Percentiles rank a stretch among this genome's conserved stretches.
phyloP scores from a whole-genome alignment of 2,329 filamentous ascomycete species.

The Orbilia brochopaga region DNA sequence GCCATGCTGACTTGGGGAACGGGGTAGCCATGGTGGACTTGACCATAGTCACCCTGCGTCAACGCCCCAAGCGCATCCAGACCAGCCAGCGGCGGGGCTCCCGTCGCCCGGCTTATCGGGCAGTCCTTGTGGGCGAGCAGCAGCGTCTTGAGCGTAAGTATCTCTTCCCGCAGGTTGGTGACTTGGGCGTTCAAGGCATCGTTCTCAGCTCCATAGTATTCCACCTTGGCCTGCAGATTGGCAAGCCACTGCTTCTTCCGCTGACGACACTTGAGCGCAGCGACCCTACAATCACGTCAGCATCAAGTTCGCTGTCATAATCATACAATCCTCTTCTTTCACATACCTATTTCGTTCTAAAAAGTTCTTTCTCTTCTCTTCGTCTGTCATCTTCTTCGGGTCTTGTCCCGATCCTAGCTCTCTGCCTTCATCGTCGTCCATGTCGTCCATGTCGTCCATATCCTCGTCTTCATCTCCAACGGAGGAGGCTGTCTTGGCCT shows the following conservation, averaged over 20 bases:
- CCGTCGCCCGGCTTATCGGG: conserved; percentile 71
- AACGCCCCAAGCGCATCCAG: conserved; percentile 43
- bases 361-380: conserved; percentile 98
- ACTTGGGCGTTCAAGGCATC: conserved; percentile 85
- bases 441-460: conserved; percentile 45
- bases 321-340: not conserved
- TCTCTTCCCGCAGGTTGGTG: conserved; percentile 83
- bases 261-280: conserved; percentile 94
- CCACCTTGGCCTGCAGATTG: conserved; percentile 92
- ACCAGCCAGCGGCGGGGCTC: conserved; percentile 28
- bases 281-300: conserved; percentile 69
- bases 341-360: conserved; percentile 90
- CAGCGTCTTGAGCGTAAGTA: conserved; percentile 91
- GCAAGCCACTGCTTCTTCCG: conserved; percentile 99
- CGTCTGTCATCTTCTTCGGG: conserved; percentile 86
- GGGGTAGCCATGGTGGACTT: conserved; percentile 45
- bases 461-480: conserved; percentile 43
- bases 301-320: conserved; percentile 27
- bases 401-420: conserved; percentile 14
- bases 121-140: conserved; percentile 95
- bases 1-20: conserved; percentile 50
- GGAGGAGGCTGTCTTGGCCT: conserved; percentile 14
- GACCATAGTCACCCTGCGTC: conserved; percentile 44
- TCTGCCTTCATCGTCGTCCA: conserved; percentile 15
- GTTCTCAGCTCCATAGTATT: conserved; percentile 89